Percentiles rank a stretch among this genome's conserved stretches.
Conservation (phyloP, 2,329 filamentous ascomycete species). For the Talaromyces sp. region DNA sequence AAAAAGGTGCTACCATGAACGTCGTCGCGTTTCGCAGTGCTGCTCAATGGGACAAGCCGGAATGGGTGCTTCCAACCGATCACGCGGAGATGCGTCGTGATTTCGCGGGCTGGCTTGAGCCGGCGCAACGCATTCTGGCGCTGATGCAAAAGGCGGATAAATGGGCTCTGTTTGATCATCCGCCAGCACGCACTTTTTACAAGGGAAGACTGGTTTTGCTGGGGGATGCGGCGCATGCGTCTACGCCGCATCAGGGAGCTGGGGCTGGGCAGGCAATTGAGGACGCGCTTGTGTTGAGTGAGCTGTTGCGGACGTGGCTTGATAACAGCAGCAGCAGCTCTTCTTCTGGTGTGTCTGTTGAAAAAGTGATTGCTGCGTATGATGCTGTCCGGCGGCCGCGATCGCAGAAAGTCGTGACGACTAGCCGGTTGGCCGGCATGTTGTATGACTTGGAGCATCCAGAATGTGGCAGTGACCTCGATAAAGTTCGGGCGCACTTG, state of each 20-base stretch:
- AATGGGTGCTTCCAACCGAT: slow-evolving; percentile 24
- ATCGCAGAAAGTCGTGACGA: background rate
- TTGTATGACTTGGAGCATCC: background rate
- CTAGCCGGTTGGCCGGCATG: background rate
- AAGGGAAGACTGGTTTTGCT: too few species aligned
- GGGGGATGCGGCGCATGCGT: slow-evolving; percentile 25
- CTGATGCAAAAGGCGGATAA: slow-evolving; percentile 1
- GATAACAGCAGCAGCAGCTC: too few species aligned
- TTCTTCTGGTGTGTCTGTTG: too few species aligned
- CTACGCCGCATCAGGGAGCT: slow-evolving; percentile 31
- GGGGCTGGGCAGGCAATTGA: slow-evolving; percentile 36
- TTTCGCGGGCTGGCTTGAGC: slow-evolving; percentile 21
- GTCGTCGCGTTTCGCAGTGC: slow-evolving; percentile 23
- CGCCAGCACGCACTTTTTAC: slow-evolving; percentile 12
- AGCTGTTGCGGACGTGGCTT: slow-evolving; percentile 10
- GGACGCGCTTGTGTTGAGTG: slow-evolving; percentile 27
- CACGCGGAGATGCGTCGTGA: slow-evolving; percentile 25
- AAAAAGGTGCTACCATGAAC: slow-evolving; percentile 27
- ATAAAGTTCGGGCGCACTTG: background rate
- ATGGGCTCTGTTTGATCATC: too few species aligned
- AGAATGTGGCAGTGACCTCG: background rate
- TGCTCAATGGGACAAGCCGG: slow-evolving; percentile 23
- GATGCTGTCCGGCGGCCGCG: background rate
- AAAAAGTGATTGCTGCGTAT: background rate
- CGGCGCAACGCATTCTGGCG: slow-evolving; percentile 21